A percentile compares a stretch with the other conserved stretches of the same genome.
These are phyloP conservation scores for Metschnikowia vanudenii DNA, from an alignment of 805 yeast species.

Conservation along the genomic window DNA sequence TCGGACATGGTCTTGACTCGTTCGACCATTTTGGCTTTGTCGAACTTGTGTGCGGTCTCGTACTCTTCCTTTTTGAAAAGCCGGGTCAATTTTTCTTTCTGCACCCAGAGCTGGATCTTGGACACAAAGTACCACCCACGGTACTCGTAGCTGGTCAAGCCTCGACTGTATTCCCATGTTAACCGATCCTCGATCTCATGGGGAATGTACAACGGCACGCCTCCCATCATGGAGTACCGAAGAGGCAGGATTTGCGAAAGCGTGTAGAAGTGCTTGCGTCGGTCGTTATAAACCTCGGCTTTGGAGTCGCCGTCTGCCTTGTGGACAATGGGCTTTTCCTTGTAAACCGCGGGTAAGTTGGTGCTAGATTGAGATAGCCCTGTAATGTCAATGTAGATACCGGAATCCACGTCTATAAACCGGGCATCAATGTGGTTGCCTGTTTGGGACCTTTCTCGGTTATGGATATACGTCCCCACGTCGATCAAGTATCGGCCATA, in stretches of 20 bases:
- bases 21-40: conserved; percentile 16
- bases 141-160: conserved; percentile 13
- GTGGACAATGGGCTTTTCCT: conserved; percentile 11
- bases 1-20: conserved; percentile 26
- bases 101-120: conserved; percentile 22
- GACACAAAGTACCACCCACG: conserved; percentile 19
- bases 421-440: conserved; percentile 20
- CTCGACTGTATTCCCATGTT: conserved; percentile 21
- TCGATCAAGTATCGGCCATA: conserved; percentile 21
- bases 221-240: conserved; percentile 19
- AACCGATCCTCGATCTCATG: conserved; percentile 18
- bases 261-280: conserved; percentile 20
- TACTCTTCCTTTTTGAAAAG: conserved; percentile 13
- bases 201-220: conserved; percentile 21
- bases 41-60: background rate
- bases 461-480: conserved; percentile 18
- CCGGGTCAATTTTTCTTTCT: conserved; percentile 9
- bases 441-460: conserved; percentile 11
- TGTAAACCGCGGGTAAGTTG: conserved; percentile 12
- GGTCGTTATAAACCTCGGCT: conserved; percentile 19
- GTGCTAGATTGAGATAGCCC: conserved; percentile 13
- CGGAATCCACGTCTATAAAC: conserved; percentile 19
- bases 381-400: conserved; percentile 19
- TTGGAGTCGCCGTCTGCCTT: conserved; percentile 11
- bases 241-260: conserved; percentile 21